Evolutionary conservation across 2,329 filamentous ascomycete genomes (phyloP), one percentile per base, ranked within the genome.

Genomic region (Claviceps spartinae): DNA sequence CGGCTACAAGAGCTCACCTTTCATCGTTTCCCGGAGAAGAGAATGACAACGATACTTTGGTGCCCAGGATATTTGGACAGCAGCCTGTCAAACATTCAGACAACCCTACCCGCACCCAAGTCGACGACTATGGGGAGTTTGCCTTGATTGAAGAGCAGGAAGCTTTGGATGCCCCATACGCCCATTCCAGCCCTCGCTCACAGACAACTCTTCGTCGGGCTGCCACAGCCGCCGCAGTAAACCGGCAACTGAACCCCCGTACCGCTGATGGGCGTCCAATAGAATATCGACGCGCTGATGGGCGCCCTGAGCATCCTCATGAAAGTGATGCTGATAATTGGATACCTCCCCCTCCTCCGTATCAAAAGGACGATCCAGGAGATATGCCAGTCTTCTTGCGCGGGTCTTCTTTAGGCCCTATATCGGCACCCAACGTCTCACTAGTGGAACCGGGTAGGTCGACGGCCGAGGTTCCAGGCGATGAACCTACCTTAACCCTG

Each of bases 321-420:
- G 87, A 93, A 66, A 91, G 86, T 56, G 87, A 93, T 63, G 86
- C 87, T 4, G 88, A 93, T 60, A 88, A 90, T 59, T 94, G 88
- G 88, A 85, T 89, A 4, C 86, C 87, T 5, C 88, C 88, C 5
- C 88, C 88, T 8, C 88, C 88, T 3, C 86, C 86, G 1, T 94
- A 94, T 60, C 79, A 82, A 42, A 78, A 79, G 51, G 81, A 85
- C 0, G 77, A 80, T 47, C 77, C 78, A 0, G 72, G 71, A 9
- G 77, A 79, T 58, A 56, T 78, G 52, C 78, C 78, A 1, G 73
- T 69, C 2, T 82, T 81, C 55, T 57, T 82, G 56, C 75, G 78
- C 34, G 73, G 77, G 50, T 67, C 71, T 37, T 61, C 69, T 36
- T 65, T 74, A 47, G 62, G 69, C 47, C 69, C 72, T 20, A 58